Base-by-base conservation (phyloP, 164 flowering plant genomes). In the Annona squamosa region DNA sequence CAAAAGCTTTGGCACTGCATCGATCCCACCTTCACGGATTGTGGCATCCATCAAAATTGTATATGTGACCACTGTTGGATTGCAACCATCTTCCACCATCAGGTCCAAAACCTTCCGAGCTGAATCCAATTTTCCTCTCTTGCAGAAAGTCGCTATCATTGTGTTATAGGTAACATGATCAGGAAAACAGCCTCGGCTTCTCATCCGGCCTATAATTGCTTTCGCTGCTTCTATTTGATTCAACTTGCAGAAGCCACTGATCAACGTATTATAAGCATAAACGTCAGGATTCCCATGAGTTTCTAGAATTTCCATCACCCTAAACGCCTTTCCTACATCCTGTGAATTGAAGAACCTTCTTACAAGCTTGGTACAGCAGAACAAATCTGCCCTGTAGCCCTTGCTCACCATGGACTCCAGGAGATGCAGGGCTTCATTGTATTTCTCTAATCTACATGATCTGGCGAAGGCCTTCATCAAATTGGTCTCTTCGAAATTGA, bases 151-250 rank as follows among this genome's bases (percentile, higher is more conserved):
- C 65, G 95, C 97, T 42, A 93, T 89, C 82, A 91, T 76, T 44
- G 87, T 91, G 76, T 91, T 93, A 74, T 88, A 91, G 0, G 98
- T 88, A 59, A 93, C 91, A n/a, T 83, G 74, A 81, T 93, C 91
- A 4, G 97, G 95, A 1, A 74, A 69, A 76, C 86, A 81, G 9
- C 91, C 89, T 48, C 80, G 77, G 48, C 26, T 77, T 44, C 79
- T 80, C 92, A 91, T 89, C 68, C 87, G 72, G 68, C 81, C 72
- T 73, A 93, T 70, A 70, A 86, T 81, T 48, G 69, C 68, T 43
- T 71, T 81, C 0, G 98, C 93, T 12, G 75, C 67, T 2, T 85
- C 91, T 44, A 89, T 79, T 46, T 59, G 79, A 73, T 89, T 87
- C 67, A 74, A 65, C 83, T 91, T 91, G 73, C 94, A 88, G 62